phyloP scores from a whole-genome alignment of 2,329 filamentous ascomycete species.

The Beauveria sp. region DNA sequence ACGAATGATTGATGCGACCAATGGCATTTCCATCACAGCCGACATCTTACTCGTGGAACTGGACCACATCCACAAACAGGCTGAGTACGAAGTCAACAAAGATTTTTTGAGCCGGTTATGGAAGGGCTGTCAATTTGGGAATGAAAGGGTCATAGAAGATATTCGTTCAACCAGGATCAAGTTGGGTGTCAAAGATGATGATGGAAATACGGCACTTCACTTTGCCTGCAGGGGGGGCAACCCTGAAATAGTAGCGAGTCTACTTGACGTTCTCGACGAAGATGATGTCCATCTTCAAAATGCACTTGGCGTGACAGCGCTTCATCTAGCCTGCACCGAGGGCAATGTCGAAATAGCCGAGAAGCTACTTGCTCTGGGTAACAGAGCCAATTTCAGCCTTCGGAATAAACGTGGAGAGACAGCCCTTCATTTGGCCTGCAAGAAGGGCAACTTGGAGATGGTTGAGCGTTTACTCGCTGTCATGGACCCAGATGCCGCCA shows the following conservation, averaged over 20 bases:
- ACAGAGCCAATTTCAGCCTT: too few relatives aligned
- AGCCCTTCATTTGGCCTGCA: too few relatives aligned
- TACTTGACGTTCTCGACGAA: background rate
- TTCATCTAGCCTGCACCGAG: background rate
- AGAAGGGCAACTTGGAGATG: too few relatives aligned
- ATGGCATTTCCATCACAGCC: background rate
- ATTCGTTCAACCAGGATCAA: background rate
- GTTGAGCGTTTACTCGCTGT: too few relatives aligned
- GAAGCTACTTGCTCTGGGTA: too few relatives aligned
- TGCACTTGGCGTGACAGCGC: background rate
- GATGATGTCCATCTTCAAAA: background rate
- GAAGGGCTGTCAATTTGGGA: background rate
- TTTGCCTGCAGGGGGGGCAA: background rate
- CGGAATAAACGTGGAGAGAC: too few relatives aligned
- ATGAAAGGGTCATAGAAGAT: background rate
- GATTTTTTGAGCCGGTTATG: background rate
- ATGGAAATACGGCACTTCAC: background rate
- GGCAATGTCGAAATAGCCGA: too few relatives aligned
- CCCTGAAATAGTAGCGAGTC: background rate
- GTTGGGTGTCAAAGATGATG: too few relatives aligned
- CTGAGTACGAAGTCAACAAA: background rate
- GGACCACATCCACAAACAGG: background rate
- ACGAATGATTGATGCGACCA: too few relatives aligned
- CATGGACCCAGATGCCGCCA: too few relatives aligned
- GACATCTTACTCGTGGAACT: background rate